Base-by-base conservation (phyloP, 768 basidiomycete species). In the Tricholoma sp. region DNA sequence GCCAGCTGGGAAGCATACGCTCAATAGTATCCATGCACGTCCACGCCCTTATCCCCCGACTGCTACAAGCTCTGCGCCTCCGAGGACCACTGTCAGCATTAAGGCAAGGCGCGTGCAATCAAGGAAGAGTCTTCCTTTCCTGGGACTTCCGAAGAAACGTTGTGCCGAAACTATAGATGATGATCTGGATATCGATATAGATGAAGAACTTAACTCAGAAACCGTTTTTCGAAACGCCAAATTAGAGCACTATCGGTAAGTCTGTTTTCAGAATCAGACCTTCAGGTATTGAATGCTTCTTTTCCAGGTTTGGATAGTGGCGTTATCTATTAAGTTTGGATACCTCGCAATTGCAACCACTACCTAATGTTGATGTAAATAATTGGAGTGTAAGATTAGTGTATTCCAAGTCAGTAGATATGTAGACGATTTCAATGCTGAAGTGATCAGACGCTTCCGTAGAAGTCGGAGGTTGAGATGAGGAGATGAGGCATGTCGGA, bases 1-100 rank as follows among this genome's bases (percentile, higher is more conserved):
- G 18, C 76, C 76, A 24, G 53, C 64, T 18, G 76, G 78, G 17
- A 64, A 72, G 18, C 74, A 77, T 59, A 59, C 57, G 24, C 60
- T 65, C 6, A 56, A 63, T 11, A 60, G 66, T 39, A 36, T 57
- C 7, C 55, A 58, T 28, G 55, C 63, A 39, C 61, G 58, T 20
- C 47, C 63, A 10, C 61, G 63, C 24, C 63, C 63, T 13, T 65
- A 66, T 56, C 49, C 59, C 49, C 62, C 47, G 4, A 39, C 57
- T n/a, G 50, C 59, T 29, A 45, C 63, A n/a, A 56, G 44, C 29
- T 62, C 63, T 29, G 57, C 34, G 29, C 52, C 58, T n/a, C 53
- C 50, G 28, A 53, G 56, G 32, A 39, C 44, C 13, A 42, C 33
- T 36, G 42, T 37, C 31, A 57, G 42, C 39, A 12, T 51, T 33